Conservation (phyloP, 1,284 basidiomycete genomes). For the Porphyrellus sp. region DNA sequence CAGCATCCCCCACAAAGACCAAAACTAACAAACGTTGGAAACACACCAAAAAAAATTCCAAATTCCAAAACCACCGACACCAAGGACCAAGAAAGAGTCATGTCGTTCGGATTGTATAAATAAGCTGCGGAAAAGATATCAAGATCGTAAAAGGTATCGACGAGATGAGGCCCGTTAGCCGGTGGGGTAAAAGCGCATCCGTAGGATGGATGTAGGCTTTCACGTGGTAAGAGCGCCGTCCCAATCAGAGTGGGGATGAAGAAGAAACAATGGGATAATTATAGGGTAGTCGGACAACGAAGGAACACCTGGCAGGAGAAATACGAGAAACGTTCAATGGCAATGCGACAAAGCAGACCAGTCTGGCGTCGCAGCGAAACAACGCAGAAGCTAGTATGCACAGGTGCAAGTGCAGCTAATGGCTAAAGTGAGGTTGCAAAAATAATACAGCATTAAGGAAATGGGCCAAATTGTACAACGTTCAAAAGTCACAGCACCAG, state of each 20-base stretch:
- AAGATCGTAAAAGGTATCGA: constrained; percentile 25
- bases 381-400: constrained; percentile 27
- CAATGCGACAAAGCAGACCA: constrained; percentile 29
- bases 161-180: constrained; percentile 38
- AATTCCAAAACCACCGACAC: background rate
- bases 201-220: constrained; percentile 19
- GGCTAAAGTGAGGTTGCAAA: constrained; percentile 4
- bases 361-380: constrained; percentile 24
- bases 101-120: background rate
- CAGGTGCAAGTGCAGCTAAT: constrained; percentile 3
- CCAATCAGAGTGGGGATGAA: background rate
- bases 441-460: constrained; percentile 28
- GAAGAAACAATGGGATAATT: background rate
- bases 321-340: background rate
- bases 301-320: constrained; percentile 3
- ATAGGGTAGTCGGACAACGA: constrained; percentile 12
- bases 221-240: constrained; percentile 7
- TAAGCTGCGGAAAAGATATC: background rate
- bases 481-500: constrained; percentile 9
- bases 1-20: background rate
- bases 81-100: background rate
- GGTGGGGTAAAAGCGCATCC: constrained; percentile 27
- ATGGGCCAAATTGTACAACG: constrained; percentile 21
- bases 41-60: background rate
- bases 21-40: background rate